These are phyloP conservation scores for Cryptosporidium viatorum DNA, from an alignment of 169 alveolate genomes.

Conservation along the genomic window DNA sequence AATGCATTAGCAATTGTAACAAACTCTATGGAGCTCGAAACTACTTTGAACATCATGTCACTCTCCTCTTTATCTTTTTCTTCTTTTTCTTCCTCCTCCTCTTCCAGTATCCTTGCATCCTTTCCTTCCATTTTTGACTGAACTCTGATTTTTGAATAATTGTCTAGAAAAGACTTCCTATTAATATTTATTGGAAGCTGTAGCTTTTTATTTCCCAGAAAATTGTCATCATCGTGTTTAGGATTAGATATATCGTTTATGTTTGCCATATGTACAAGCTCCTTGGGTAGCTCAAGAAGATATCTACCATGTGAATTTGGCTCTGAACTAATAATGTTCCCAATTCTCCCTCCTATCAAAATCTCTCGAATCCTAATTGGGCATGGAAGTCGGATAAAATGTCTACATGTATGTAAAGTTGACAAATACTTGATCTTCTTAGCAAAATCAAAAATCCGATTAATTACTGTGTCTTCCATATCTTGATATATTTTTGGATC, in stretches of 20 bases:
- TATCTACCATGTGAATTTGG: constrained; percentile 58
- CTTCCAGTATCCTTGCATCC: neutral
- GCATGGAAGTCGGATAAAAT: constrained; percentile 62
- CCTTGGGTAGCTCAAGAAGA: constrained; percentile 47
- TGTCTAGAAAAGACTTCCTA: neutral
- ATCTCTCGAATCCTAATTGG: constrained; percentile 63
- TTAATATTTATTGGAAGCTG: constrained; percentile 27
- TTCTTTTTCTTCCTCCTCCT: neutral
- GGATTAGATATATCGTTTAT: neutral
- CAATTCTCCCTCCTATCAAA: constrained; percentile 49
- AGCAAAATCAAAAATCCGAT: constrained; percentile 12
- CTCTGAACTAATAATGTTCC: constrained; percentile 47
- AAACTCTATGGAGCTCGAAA: constrained; percentile 10
- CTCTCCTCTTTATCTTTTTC: neutral
- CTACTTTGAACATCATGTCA: neutral
- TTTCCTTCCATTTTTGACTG: neutral
- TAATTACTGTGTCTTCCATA: constrained; percentile 8
- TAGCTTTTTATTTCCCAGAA: neutral
- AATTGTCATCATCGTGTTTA: neutral
- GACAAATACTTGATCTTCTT: constrained; percentile 33
- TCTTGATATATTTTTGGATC: constrained; percentile 53
- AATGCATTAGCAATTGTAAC: constrained; percentile 36
- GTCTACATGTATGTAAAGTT: constrained; percentile 63
- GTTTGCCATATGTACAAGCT: constrained; percentile 18
- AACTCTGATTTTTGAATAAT: neutral